Percentiles rank a stretch among this genome's conserved stretches.
These are phyloP conservation scores for Cucumis sativus DNA, from an alignment of 306 rosid species.

Conservation along the genomic window Cucumber_9930_V3 NC_026657.2:34375001-34375500, in stretches of 20 bases:
- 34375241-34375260: slow-evolving; percentile 32
- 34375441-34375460: slow-evolving; percentile 17
- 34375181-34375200: slow-evolving; percentile 20
- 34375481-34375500: slow-evolving; percentile 39
- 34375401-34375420: background rate
- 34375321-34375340: slow-evolving; percentile 34
- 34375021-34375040: slow-evolving; percentile 47
- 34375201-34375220: slow-evolving; percentile 19
- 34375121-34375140: slow-evolving; percentile 41
- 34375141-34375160: slow-evolving; percentile 25
- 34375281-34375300: slow-evolving; percentile 35
- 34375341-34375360: slow-evolving; percentile 27
- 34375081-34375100: slow-evolving; percentile 59
- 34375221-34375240: slow-evolving; percentile 24
- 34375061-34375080: slow-evolving; percentile 64
- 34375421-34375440: slow-evolving; percentile 35
- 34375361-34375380: slow-evolving; percentile 18
- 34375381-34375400: slow-evolving; percentile 3
- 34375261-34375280: slow-evolving; percentile 32
- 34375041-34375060: slow-evolving; percentile 86
- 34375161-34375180: slow-evolving; percentile 30
- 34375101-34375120: slow-evolving; percentile 15
- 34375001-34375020: slow-evolving; percentile 74
- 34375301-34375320: slow-evolving; percentile 40
- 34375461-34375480: slow-evolving; percentile 32